Evolutionary conservation across 2,329 filamentous ascomycete genomes (phyloP), one percentile per base, ranked within the genome.

Genomic region (Xylaria arbuscula): DNA sequence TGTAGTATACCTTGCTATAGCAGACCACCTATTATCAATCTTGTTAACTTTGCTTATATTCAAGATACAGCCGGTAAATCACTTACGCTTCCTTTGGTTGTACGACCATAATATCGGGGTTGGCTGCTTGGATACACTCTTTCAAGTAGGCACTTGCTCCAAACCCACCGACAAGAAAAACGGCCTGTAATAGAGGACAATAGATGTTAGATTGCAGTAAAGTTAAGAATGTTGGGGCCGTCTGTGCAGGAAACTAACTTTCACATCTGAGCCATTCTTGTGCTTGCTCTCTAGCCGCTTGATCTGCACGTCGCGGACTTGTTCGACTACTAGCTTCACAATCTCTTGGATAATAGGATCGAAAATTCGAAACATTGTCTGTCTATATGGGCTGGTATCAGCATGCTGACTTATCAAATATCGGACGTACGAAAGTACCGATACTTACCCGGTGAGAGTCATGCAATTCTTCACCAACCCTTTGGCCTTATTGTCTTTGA

Each of bases 11-110:
- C 19, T 47, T 3, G 19, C 17, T 7, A 47, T 47, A 7, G 42
- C 42, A n/a, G 42, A 47, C 42, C 42, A 47, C 42, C 42, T 47
- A 19, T 1, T n/a, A 47, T n/a, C n/a, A n/a, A n/a, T n/a, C n/a
- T n/a, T n/a, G n/a, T n/a, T n/a, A n/a, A n/a, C n/a, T n/a, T n/a
- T n/a, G n/a, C n/a, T n/a, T n/a, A n/a, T n/a, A n/a, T n/a, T n/a
- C n/a, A n/a, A n/a, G n/a, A n/a, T n/a, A n/a, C n/a, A n/a, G n/a
- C n/a, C n/a, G n/a, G n/a, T n/a, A n/a, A n/a, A n/a, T 47, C 17
- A 47, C 42, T 47, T 19, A 47, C 42, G 42, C 42, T 47, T 47
- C 42, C 42, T 47, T 47, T 47, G 42, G 42, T 47, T 47, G 42
- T 47, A 47, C 17, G 2, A 47, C 42, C 42, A 22, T 47, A 8